phyloP scores from a whole-genome alignment of 1,284 basidiomycete species.

The Heterobasidion irregulare region DNA sequence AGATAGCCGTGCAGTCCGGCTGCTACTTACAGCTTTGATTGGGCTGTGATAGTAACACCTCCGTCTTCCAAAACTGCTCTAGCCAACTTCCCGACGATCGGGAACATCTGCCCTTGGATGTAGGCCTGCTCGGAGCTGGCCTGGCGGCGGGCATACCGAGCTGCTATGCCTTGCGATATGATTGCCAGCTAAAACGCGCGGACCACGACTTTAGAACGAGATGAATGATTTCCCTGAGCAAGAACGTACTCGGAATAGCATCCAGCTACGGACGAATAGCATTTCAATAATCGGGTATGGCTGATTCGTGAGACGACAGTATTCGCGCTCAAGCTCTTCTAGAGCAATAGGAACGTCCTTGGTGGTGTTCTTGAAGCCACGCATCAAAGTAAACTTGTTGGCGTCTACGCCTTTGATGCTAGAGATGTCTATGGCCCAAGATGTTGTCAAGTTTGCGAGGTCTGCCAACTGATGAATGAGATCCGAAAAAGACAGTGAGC shows the following conservation, averaged over 20 bases:
- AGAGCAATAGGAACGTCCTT: slow-evolving; percentile 57
- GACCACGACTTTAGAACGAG: background rate
- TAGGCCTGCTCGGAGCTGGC: slow-evolving; percentile 77
- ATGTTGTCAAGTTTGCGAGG: slow-evolving; percentile 82
- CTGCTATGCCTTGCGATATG: slow-evolving; percentile 91
- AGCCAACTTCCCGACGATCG: slow-evolving; percentile 57
- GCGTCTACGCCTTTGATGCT: slow-evolving; percentile 14
- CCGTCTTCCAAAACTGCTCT: slow-evolving; percentile 48
- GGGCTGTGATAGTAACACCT: slow-evolving; percentile 18
- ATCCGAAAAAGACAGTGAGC: background rate
- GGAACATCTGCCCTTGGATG: slow-evolving; percentile 49
- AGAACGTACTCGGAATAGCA: slow-evolving; percentile 71
- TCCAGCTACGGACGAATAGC: slow-evolving; percentile 79
- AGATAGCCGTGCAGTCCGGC: background rate
- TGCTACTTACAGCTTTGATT: background rate
- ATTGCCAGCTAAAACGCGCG: slow-evolving; percentile 54
- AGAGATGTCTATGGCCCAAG: slow-evolving; percentile 61
- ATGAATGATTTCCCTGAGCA: background rate
- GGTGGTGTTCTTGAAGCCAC: slow-evolving; percentile 57
- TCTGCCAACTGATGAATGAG: slow-evolving; percentile 66
- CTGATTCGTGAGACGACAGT: slow-evolving; percentile 52
- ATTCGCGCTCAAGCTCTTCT: slow-evolving; percentile 70
- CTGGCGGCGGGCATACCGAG: slow-evolving; percentile 77
- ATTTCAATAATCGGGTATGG: slow-evolving; percentile 71
- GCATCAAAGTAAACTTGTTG: slow-evolving; percentile 8